These are phyloP conservation scores for Fusarium chaquense DNA, from an alignment of 2,329 filamentous ascomycete species.

Conservation along the genomic window DNA sequence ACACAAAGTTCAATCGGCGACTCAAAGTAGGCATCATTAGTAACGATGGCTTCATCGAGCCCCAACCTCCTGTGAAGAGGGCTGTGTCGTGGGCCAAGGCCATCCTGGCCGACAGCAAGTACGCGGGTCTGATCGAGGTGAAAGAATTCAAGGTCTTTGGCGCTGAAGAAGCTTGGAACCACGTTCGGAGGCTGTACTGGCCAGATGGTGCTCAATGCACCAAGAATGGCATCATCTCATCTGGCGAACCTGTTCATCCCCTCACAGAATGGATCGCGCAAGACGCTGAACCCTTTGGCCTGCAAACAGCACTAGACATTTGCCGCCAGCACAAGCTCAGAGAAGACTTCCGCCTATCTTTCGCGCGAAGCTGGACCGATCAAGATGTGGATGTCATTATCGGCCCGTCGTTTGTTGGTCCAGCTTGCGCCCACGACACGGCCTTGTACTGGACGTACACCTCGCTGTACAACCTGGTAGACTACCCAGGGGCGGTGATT, in stretches of 20 bases:
- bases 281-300: slow-evolving; percentile 45
- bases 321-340: slow-evolving; percentile 35
- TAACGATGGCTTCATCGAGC: slow-evolving; percentile 54
- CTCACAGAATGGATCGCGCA: slow-evolving; percentile 57
- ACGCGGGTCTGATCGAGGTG: slow-evolving; percentile 45
- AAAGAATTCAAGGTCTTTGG: slow-evolving; percentile 53
- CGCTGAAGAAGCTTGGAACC: slow-evolving; percentile 46
- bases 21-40: slow-evolving; percentile 59
- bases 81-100: slow-evolving; percentile 53
- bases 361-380: slow-evolving; percentile 51
- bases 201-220: slow-evolving; percentile 56
- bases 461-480: slow-evolving; percentile 54
- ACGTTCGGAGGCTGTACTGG: slow-evolving; percentile 59
- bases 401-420: slow-evolving; percentile 53
- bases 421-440: slow-evolving; percentile 54
- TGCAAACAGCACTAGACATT: slow-evolving; percentile 37
- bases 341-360: slow-evolving; percentile 51
- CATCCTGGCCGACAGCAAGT: slow-evolving; percentile 34
- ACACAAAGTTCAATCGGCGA: slow-evolving; percentile 12
- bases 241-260: slow-evolving; percentile 59
- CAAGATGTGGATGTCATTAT: slow-evolving; percentile 56
- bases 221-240: slow-evolving; percentile 49
- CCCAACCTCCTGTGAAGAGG: slow-evolving; percentile 55
- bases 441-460: slow-evolving; percentile 55
- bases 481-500: slow-evolving; percentile 51